phyloP scores from a whole-genome alignment of 176 grass and related monocot genomes.

The Miscanthus lutarioriparius region DNA sequence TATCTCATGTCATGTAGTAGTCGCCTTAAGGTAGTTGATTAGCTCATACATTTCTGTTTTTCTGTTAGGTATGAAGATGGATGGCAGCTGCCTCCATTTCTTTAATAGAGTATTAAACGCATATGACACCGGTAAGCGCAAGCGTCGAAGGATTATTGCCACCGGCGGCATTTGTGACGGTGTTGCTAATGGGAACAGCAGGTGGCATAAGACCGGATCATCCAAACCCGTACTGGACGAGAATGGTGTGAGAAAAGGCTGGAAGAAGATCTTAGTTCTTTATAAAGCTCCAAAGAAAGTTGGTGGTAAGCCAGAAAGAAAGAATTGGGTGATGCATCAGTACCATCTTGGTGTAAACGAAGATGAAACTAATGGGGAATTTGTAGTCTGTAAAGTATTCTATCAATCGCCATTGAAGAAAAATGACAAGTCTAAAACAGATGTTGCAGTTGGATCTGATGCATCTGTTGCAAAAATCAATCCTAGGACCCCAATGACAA shows the following conservation, averaged over 20 bases:
- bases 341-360: constrained; percentile 66
- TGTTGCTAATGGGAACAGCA: constrained; percentile 1
- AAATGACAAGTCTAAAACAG: constrained; percentile 28
- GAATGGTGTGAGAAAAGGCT: constrained; percentile 61
- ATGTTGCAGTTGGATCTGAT: background rate
- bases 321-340: constrained; percentile 86
- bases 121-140: constrained; percentile 59
- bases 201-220: constrained; percentile 82
- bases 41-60: constrained; percentile 10
- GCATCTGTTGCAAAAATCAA: constrained; percentile 34
- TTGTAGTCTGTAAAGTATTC: constrained; percentile 77
- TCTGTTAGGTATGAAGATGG: constrained; percentile 54
- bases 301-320: constrained; percentile 26
- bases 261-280: constrained; percentile 93
- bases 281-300: constrained; percentile 36
- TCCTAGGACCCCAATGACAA: constrained; percentile 57
- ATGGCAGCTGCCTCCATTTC: constrained; percentile 73
- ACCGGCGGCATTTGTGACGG: background rate
- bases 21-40: background rate
- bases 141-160: constrained; percentile 59
- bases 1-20: background rate
- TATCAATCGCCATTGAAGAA: constrained; percentile 41
- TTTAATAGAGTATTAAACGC: constrained; percentile 80
- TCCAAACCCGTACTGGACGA: constrained; percentile 49
- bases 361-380: constrained; percentile 53